These are phyloP conservation scores for Lichenothelia convexa DNA, from an alignment of 495 filamentous ascomycete species.

Conservation along the genomic window DNA sequence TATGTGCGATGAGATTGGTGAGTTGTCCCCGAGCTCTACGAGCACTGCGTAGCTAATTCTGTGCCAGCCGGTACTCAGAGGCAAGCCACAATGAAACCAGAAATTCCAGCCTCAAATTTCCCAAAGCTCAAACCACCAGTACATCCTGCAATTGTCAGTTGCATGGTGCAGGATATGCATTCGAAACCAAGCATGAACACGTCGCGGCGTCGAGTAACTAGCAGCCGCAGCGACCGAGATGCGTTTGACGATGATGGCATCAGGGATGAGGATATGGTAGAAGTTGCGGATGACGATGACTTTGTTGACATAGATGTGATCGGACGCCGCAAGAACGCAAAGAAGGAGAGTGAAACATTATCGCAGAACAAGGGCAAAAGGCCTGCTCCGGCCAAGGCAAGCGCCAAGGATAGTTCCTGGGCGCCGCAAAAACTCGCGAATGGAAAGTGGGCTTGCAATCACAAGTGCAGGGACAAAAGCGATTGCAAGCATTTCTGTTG, in stretches of 20 bases:
- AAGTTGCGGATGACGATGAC: conserved; percentile 18
- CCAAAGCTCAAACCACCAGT: conserved; percentile 14
- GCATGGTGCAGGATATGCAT: background rate
- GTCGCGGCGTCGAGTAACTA: conserved; percentile 4
- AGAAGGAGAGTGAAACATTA: conserved; percentile 8
- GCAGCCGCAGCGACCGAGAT: conserved; percentile 12
- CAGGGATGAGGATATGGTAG: conserved; percentile 35
- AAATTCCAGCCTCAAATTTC: conserved; percentile 40
- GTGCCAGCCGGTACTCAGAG: conserved; percentile 55
- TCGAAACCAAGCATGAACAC: conserved; percentile 6
- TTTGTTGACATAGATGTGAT: conserved; percentile 32
- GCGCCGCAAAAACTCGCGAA: conserved; percentile 46
- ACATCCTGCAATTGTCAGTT: conserved; percentile 4
- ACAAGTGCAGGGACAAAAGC: conserved; percentile 61
- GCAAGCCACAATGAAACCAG: conserved; percentile 39
- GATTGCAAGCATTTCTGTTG: conserved; percentile 76
- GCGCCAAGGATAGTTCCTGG: conserved; percentile 10
- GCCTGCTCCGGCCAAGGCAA: conserved; percentile 4
- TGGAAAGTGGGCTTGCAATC: conserved; percentile 69
- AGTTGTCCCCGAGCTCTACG: conserved; percentile 6
- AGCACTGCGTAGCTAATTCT: background rate
- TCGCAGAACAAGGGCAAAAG: conserved; percentile 1
- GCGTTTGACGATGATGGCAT: conserved; percentile 39
- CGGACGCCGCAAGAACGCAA: conserved; percentile 10
- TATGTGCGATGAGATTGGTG: conserved; percentile 78